phyloP scores from a whole-genome alignment of 2,329 filamentous ascomycete genomes.

The Sporothrix globosa region DNA sequence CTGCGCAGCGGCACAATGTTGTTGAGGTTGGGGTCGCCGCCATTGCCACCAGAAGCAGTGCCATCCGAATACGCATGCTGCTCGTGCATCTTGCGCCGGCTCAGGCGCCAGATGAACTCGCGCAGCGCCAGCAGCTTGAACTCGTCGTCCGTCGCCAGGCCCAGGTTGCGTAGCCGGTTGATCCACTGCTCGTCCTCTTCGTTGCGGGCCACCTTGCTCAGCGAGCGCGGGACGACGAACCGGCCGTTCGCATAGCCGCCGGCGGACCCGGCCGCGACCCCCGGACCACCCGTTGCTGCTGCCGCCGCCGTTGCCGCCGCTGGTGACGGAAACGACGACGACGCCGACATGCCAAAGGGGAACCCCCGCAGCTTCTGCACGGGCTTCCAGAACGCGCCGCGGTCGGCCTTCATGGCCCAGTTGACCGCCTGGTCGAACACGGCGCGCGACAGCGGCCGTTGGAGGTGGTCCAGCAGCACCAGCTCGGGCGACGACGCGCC shows the following conservation, averaged over 20 bases:
- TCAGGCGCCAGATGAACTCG: slow-evolving; percentile 89
- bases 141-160: slow-evolving; percentile 81
- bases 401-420: slow-evolving; percentile 83
- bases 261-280: too few species aligned
- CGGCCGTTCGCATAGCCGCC: slow-evolving; percentile 43
- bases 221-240: slow-evolving; percentile 54
- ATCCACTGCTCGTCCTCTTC: slow-evolving; percentile 96
- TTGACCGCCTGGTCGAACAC: slow-evolving; percentile 83
- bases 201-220: slow-evolving; percentile 71
- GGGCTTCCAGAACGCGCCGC: slow-evolving; percentile 84
- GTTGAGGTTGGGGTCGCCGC: slow-evolving; percentile 55
- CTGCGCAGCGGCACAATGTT: slow-evolving; percentile 74
- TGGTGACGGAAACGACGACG: slow-evolving; percentile 1
- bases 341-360: slow-evolving; percentile 66
- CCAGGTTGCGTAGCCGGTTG: slow-evolving; percentile 79
- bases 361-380: slow-evolving; percentile 66
- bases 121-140: slow-evolving; percentile 82
- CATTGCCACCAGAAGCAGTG: slow-evolving; percentile 34
- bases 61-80: slow-evolving; percentile 30
- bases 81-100: slow-evolving; percentile 68
- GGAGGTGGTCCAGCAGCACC: slow-evolving; percentile 77
- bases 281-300: neutral
- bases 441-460: slow-evolving; percentile 75
- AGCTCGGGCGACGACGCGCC: slow-evolving; percentile 56
- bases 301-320: slow-evolving; percentile 44